A percentile compares a stretch with the other conserved stretches of the same genome.
These are phyloP conservation scores for Leccinum fibrillosum DNA, from an alignment of 768 basidiomycete genomes.

Conservation along the genomic window DNA sequence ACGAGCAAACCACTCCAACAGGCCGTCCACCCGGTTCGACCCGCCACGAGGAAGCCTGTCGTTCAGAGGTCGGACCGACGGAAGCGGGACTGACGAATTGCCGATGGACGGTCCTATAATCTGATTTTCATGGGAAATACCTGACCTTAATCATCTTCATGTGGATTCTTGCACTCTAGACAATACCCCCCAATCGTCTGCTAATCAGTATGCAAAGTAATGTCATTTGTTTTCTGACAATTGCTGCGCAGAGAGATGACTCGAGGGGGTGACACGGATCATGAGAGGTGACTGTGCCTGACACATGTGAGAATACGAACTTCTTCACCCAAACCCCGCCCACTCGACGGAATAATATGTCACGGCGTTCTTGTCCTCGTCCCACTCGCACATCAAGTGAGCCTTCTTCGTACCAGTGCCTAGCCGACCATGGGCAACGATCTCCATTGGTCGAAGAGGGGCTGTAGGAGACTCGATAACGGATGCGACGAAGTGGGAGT, in stretches of 20 bases:
- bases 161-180: conserved; percentile 6
- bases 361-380: conserved; percentile 62
- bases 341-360: conserved; percentile 84
- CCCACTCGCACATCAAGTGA: conserved; percentile 87
- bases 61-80: conserved; percentile 37
- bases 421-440: conserved; percentile 91
- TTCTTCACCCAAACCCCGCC: conserved; percentile 74
- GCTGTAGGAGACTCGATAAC: conserved; percentile 64
- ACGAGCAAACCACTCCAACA: conserved; percentile 12
- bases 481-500: conserved; percentile 91
- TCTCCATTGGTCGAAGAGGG: conserved; percentile 80
- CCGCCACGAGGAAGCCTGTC: conserved; percentile 11
- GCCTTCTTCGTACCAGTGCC: conserved; percentile 98
- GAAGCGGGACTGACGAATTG: conserved; percentile 42
- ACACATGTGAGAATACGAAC: neutral
- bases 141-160: conserved; percentile 12
- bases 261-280: neutral
- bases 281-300: neutral
- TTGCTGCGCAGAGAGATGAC: neutral
- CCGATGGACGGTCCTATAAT: conserved; percentile 5
- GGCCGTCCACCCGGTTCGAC: conserved; percentile 1
- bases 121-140: conserved; percentile 2
- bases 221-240: neutral
- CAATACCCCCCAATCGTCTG: conserved; percentile 13
- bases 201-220: conserved; percentile 11